These are phyloP conservation scores for Peronospora belbahrii DNA, from an alignment of 352 stramenopile genomes.

Conservation along the genomic window DNA sequence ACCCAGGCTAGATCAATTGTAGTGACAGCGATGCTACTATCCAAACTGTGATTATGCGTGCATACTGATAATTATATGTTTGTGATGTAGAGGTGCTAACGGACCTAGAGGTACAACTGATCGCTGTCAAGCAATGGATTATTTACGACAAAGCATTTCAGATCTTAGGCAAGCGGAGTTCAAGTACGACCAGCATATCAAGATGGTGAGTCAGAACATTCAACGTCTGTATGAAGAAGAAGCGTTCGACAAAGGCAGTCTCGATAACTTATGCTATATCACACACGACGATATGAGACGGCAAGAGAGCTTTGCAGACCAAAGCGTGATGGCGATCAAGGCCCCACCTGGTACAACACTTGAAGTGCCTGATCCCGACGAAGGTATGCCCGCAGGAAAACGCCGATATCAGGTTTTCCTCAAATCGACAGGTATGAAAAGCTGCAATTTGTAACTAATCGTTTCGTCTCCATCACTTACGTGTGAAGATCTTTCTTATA, in stretches of 20 bases:
- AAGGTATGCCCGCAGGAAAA: constrained; percentile 86
- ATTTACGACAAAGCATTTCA: constrained; percentile 67
- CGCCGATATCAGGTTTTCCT: constrained; percentile 92
- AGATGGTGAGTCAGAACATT: constrained; percentile 74
- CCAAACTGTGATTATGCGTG: background rate
- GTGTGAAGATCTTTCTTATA: background rate
- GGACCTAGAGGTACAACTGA: constrained; percentile 37
- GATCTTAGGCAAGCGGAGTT: constrained; percentile 79
- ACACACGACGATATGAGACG: constrained; percentile 85
- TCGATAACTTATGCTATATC: constrained; percentile 79
- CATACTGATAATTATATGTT: background rate
- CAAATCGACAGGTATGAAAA: constrained; percentile 65
- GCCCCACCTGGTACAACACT: constrained; percentile 90
- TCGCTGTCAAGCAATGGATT: constrained; percentile 56
- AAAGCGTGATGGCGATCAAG: constrained; percentile 92
- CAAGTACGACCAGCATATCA: constrained; percentile 81
- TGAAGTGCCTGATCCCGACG: constrained; percentile 91
- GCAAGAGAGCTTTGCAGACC: constrained; percentile 76
- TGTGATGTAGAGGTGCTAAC: constrained; percentile 41
- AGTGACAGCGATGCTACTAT: background rate
- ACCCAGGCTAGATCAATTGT: background rate
- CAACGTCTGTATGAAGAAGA: constrained; percentile 80
- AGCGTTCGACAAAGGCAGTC: constrained; percentile 62
- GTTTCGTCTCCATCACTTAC: background rate
- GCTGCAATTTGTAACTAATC: background rate